Evolutionary conservation across 306 rosid species (phyloP), one percentile per base, ranked within the genome.

Genomic region (Trifolium fragiferum): DNA sequence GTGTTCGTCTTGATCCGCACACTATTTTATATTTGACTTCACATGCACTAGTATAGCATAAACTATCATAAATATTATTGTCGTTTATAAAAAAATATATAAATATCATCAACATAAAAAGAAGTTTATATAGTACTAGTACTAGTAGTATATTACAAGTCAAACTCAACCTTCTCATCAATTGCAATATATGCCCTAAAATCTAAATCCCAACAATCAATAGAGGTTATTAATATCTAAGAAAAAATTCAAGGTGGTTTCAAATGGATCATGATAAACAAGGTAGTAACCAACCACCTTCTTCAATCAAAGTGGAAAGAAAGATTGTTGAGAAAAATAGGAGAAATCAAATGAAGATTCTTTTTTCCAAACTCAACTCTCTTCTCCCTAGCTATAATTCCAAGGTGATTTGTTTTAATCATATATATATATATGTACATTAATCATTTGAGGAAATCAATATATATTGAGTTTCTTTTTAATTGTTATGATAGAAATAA

Each of bases 281-380:
- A 54, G 32, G 7, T 3, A 0, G 7, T 65, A n/a, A n/a, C n/a
- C 78, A 80, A 21, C 74, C 84, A 16, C 41, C 83, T 7, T 53
- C 83, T 6, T 37, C 81, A 10, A 47, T 77, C 53, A 92, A 89
- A 75, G 37, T 89, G 0, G 92, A 92, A 53, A 87, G 97, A 81
- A 88, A 73, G 79, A 57, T 87, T 6, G 21, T 78, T 10, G 97
- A 92, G 84, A 92, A 88, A 68, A 90, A 87, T 38, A 81, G 97
- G 14, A 86, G 97, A 85, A 80, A 68, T 68, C 85, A 87, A 2
- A 90, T 90, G 97, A 92, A 90, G 78, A 35, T 44, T 32, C 93
- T 92, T 61, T 85, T 38, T 76, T 85, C 90, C 70, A 66, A 72
- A 15, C 96, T 92, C 75, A 66, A 71, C 57, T 88, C 93, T 69